These are phyloP conservation scores for Colletotrichum musicola DNA, from an alignment of 2,329 filamentous ascomycete species.

Conservation along the genomic window DNA sequence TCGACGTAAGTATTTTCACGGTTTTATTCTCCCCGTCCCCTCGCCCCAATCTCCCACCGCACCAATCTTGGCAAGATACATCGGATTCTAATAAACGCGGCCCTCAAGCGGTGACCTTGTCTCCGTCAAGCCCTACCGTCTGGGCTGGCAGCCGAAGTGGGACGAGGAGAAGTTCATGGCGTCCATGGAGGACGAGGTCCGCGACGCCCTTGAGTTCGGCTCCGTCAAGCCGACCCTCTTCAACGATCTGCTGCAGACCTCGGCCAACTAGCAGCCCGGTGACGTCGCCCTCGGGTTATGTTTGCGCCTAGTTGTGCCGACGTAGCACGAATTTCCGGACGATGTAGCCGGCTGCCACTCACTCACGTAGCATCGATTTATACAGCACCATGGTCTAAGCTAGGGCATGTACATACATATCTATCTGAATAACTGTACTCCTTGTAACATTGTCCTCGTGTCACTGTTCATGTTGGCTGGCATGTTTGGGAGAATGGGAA, in stretches of 20 bases:
- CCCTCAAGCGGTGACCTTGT: constrained; percentile 35
- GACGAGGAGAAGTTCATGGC: constrained; percentile 42
- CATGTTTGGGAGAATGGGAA: too few relatives aligned
- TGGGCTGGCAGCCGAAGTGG: constrained; percentile 49
- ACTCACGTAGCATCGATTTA: too few relatives aligned
- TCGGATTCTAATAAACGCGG: neutral
- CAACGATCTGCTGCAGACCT: neutral
- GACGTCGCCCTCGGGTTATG: too few relatives aligned
- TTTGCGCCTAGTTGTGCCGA: too few relatives aligned
- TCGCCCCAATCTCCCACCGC: too few relatives aligned
- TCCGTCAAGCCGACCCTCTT: neutral
- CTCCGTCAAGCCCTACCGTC: constrained; percentile 39
- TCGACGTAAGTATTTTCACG: constrained; percentile 42
- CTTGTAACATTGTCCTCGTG: too few relatives aligned
- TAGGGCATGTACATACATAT: too few relatives aligned
- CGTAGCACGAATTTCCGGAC: too few relatives aligned
- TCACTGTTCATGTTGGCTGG: too few relatives aligned
- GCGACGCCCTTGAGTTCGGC: constrained; percentile 43
- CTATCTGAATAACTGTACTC: too few relatives aligned
- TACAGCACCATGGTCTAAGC: too few relatives aligned
- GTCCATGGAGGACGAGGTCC: constrained; percentile 46
- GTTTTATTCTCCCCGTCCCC: neutral
- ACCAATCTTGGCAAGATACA: neutral
- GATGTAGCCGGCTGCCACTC: too few relatives aligned
- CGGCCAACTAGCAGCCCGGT: neutral